A percentile compares a stretch with the other conserved stretches of the same genome.
These are phyloP conservation scores for Pseudogymnoascus sp. DNA, from an alignment of 2,329 filamentous ascomycete species.

Conservation along the genomic window DNA sequence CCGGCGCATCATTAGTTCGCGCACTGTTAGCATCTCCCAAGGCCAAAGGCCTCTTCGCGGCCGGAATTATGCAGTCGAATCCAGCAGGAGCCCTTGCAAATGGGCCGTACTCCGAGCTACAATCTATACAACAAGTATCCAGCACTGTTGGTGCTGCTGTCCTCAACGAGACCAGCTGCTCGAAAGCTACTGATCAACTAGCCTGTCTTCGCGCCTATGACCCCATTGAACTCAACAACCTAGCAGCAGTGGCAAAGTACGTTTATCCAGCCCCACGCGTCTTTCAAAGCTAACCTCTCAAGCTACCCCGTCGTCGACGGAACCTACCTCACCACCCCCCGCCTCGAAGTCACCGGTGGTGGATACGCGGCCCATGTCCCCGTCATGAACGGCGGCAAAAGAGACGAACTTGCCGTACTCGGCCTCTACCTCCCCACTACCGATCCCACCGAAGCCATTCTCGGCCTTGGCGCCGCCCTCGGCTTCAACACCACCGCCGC, in stretches of 20 bases:
- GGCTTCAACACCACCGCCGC: slow-evolving; percentile 1
- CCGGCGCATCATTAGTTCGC: slow-evolving; percentile 41
- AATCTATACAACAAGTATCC: neutral
- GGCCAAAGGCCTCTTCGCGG: slow-evolving; percentile 17
- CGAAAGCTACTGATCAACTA: slow-evolving; percentile 14
- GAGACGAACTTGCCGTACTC: slow-evolving; percentile 27
- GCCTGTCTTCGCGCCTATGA: slow-evolving; percentile 16
- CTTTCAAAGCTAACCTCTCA: neutral
- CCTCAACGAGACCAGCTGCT: slow-evolving; percentile 16
- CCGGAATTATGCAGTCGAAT: slow-evolving; percentile 19
- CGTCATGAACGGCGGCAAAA: slow-evolving; percentile 25
- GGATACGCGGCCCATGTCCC: slow-evolving; percentile 18
- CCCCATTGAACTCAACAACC: slow-evolving; percentile 11
- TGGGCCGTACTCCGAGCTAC: neutral
- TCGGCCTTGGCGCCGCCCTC: neutral
- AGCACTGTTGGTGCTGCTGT: slow-evolving; percentile 12
- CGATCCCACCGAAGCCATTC: slow-evolving; percentile 10
- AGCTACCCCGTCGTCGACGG: slow-evolving; percentile 23
- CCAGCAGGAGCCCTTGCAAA: slow-evolving; percentile 18
- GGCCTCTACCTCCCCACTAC: slow-evolving; percentile 18
- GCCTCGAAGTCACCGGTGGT: slow-evolving; percentile 15
- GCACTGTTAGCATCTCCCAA: slow-evolving; percentile 37
- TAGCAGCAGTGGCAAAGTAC: neutral
- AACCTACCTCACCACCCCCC: slow-evolving; percentile 21
- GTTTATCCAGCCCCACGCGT: neutral